A percentile compares a stretch with the other conserved stretches of the same genome.
These are phyloP conservation scores for Yarrowia sp. DNA, from an alignment of 805 yeast genomes.

Conservation along the genomic window DNA sequence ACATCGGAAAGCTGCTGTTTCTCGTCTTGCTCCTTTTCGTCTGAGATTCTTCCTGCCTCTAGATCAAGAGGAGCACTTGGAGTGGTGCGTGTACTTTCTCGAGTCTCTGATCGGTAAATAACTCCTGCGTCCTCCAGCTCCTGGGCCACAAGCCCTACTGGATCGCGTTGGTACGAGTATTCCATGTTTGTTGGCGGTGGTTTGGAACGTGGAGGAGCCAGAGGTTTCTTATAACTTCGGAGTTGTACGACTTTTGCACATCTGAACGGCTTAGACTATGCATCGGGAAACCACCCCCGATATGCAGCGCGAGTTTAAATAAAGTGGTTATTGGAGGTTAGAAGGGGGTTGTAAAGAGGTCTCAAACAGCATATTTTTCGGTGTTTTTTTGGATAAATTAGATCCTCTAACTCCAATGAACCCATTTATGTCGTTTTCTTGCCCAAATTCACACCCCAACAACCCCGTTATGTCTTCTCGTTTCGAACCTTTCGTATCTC, in stretches of 20 bases:
- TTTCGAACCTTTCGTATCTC: no score
- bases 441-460: no score
- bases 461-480: no score
- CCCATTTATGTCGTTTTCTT: no score
- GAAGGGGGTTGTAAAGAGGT: no score
- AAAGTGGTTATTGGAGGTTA: no score
- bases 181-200: background rate
- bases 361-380: no score
- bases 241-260: background rate
- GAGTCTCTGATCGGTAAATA: background rate
- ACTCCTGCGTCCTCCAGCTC: constrained; percentile 21
- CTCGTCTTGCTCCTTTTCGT: background rate
- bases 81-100: background rate
- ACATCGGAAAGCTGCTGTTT: background rate
- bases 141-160: constrained; percentile 2
- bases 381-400: no score
- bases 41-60: background rate
- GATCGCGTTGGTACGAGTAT: constrained; percentile 23
- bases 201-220: background rate
- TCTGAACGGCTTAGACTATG: background rate
- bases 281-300: constrained; percentile 19
- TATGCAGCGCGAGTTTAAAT: background rate
- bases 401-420: no score
- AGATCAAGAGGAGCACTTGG: constrained; percentile 10
- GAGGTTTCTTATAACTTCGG: background rate